These are phyloP conservation scores for Corymbia maculata DNA, from an alignment of 345 rosid genomes.

Conservation along the genomic window DNA sequence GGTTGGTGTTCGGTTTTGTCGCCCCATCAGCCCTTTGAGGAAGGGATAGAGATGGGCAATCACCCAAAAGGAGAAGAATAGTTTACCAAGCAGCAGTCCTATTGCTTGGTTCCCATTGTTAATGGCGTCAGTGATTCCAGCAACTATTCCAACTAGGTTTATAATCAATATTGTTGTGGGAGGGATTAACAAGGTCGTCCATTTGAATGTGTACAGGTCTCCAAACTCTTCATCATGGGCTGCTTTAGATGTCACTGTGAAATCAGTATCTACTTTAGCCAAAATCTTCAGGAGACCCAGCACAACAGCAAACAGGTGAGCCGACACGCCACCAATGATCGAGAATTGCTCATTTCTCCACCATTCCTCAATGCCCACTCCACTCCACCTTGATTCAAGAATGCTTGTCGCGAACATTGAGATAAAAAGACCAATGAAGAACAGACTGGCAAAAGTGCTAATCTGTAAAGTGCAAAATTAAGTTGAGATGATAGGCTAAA, in stretches of 20 bases:
- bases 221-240: conserved; percentile 83
- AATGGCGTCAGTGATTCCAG: conserved; percentile 88
- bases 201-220: conserved; percentile 80
- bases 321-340: conserved; percentile 96
- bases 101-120: conserved; percentile 89
- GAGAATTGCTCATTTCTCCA: conserved; percentile 99
- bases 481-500: not conserved
- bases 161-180: conserved; percentile 91
- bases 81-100: conserved; percentile 95
- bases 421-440: conserved; percentile 72
- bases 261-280: conserved; percentile 90
- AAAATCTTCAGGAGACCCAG: conserved; percentile 82
- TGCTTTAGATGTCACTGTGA: conserved; percentile 93
- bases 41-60: conserved; percentile 94
- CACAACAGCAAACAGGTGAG: conserved; percentile 87
- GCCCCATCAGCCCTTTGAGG: conserved; percentile 97
- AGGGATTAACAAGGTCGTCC: conserved; percentile 90
- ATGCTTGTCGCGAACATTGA: conserved; percentile 82
- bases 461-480: conserved; percentile 34
- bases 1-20: conserved; percentile 92
- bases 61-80: conserved; percentile 93
- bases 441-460: conserved; percentile 90
- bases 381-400: conserved; percentile 93
- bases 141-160: conserved; percentile 92
- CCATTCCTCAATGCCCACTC: conserved; percentile 98